phyloP scores from a whole-genome alignment of 2,329 filamentous ascomycete species.

The Penicillium sp. region DNA sequence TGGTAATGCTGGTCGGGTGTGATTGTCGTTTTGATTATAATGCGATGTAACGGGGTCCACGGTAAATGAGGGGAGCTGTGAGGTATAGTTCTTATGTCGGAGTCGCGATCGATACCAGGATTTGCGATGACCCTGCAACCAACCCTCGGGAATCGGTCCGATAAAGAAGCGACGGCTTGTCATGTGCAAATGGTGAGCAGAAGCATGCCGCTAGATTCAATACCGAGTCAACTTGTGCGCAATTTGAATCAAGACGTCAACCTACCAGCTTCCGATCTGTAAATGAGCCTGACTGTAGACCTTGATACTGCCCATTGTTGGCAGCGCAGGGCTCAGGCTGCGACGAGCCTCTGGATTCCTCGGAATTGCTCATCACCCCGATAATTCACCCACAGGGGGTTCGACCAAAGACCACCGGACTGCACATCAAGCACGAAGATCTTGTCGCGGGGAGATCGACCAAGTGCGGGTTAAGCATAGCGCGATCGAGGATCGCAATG shows the following conservation, averaged over 20 bases:
- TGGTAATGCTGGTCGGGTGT: slow-evolving; percentile 18
- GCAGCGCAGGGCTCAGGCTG: slow-evolving; percentile 14
- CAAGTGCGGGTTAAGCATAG: slow-evolving; percentile 11
- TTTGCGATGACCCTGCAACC: slow-evolving; percentile 58
- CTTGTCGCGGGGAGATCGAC: slow-evolving; percentile 8
- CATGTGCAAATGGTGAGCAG: slow-evolving; percentile 55
- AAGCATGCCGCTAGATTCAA: slow-evolving; percentile 50
- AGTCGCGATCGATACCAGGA: slow-evolving; percentile 54
- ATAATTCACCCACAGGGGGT: slow-evolving; percentile 5
- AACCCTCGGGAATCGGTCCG: slow-evolving; percentile 59
- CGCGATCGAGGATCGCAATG: slow-evolving; percentile 16
- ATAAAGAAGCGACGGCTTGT: slow-evolving; percentile 60
- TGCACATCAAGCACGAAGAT: slow-evolving; percentile 6
- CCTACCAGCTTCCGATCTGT: slow-evolving; percentile 51
- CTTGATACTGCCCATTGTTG: slow-evolving; percentile 27
- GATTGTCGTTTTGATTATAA: slow-evolving; percentile 36
- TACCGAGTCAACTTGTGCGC: slow-evolving; percentile 4
- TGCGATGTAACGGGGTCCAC: slow-evolving; percentile 43
- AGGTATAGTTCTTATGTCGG: slow-evolving; percentile 44
- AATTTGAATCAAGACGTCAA: background rate
- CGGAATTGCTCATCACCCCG: slow-evolving; percentile 26
- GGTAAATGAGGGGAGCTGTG: slow-evolving; percentile 48
- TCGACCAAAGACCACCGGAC: background rate
- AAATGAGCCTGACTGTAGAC: slow-evolving; percentile 47
- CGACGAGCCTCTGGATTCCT: slow-evolving; percentile 17